These are phyloP conservation scores for Planoprotostelium fungivorum DNA, from an alignment of 78 protist species.

Conservation along the genomic window DNA sequence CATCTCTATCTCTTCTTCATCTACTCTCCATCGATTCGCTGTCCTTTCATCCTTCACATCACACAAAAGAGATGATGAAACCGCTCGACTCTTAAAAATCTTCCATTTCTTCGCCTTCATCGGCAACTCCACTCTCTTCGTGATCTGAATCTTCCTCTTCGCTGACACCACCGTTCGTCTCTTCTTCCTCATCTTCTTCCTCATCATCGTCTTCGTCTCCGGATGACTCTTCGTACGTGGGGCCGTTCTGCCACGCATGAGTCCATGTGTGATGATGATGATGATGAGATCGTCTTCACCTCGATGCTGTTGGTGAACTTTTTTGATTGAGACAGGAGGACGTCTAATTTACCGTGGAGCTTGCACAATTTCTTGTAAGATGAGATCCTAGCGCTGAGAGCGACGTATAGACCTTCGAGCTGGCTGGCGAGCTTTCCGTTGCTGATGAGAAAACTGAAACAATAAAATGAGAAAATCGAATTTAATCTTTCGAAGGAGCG, in stretches of 20 bases:
- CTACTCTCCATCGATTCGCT: no score
- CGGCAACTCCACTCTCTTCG: background rate
- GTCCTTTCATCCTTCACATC: no score
- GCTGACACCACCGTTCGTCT: background rate
- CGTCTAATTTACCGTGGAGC: background rate
- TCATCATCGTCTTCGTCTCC: background rate
- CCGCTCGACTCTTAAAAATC: no score
- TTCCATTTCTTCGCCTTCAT: background rate
- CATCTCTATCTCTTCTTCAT: no score
- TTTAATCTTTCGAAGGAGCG: background rate
- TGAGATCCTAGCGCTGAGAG: background rate
- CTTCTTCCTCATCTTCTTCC: background rate
- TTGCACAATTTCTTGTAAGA: background rate
- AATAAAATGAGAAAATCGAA: background rate
- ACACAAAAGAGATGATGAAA: no score
- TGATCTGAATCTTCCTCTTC: background rate
- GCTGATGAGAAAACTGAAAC: background rate
- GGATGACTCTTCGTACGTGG: background rate
- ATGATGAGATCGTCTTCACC: background rate
- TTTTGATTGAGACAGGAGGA: background rate
- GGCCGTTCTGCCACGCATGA: background rate
- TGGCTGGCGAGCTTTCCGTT: background rate
- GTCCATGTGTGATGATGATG: background rate
- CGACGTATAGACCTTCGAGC: background rate
- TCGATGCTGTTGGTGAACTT: background rate